Evolutionary conservation across 495 filamentous ascomycete genomes (phyloP), one percentile per base, ranked within the genome.

Genomic region (Tuber calosporum): DNA sequence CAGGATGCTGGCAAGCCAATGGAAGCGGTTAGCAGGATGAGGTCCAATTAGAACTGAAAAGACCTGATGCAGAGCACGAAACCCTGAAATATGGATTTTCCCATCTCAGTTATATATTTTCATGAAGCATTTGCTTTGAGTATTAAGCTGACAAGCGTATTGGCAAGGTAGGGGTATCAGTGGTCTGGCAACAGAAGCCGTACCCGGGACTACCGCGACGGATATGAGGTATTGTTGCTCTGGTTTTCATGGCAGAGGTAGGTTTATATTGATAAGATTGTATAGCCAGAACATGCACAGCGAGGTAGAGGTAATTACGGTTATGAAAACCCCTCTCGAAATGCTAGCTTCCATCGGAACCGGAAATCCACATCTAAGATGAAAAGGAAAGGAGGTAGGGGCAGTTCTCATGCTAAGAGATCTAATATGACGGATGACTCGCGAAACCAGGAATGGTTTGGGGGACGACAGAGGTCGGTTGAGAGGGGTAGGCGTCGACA

Each of bases 61-160:
- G 76, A 78, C 58, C 76, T 78, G 76, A 78, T 78, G 76, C 76
- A 77, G 75, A 75, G 72, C 76, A 75, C n/a, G 72, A 53, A 42
- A 15, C 67, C 69, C 69, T 30, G 22, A 20, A 67, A 45, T 71
- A 68, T 66, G 69, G 72, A 68, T 67, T 34, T 30, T 37, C 48
- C 71, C 20, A n/a, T 48, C 13, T 74, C 42, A 39, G 8, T 40
- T 62, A 68, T 70, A 45, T 68, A 42, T 45, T 40, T 39, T 22
- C 15, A 39, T 40, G 48, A 43, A 30, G 53, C n/a, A 26, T 26
- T 70, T 71, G 22, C 37, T 30, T 67, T 40, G 67, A 69, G 38
- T 37, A 66, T 58, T 68, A 68, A 67, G 73, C 76, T 78, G 43
- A 78, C 74, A 37, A 37, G 38, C 37, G 41, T 73, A 62, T 78